phyloP scores from a whole-genome alignment of 2,329 filamentous ascomycete genomes.

The Aspergillus hortae region DNA sequence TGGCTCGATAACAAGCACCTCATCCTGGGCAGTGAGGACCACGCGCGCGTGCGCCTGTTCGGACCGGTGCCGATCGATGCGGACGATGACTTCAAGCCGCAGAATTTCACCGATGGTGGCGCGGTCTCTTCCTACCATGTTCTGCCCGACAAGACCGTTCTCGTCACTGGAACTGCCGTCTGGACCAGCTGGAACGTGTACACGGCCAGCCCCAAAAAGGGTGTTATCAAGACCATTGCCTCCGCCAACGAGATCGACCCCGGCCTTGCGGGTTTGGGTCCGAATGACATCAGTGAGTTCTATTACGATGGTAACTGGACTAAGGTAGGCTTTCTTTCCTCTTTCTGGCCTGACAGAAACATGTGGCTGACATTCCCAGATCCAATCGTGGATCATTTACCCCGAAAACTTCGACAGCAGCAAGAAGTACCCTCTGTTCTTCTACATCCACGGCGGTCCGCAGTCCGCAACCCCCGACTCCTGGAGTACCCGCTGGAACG shows the following conservation, averaged over 20 bases:
- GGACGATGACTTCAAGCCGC: slow-evolving; percentile 28
- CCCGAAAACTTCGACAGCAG: slow-evolving; percentile 59
- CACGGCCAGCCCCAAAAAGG: slow-evolving; percentile 27
- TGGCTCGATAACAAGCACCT: slow-evolving; percentile 59
- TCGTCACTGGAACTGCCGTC: slow-evolving; percentile 32
- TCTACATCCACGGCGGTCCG: slow-evolving; percentile 79
- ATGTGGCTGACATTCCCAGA: slow-evolving; percentile 17
- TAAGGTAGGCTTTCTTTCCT: slow-evolving; percentile 19
- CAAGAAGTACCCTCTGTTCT: slow-evolving; percentile 74
- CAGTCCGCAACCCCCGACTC: slow-evolving; percentile 71
- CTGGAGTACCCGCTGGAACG: slow-evolving; percentile 84
- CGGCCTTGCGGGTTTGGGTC: slow-evolving; percentile 33
- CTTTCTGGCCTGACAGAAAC: background rate
- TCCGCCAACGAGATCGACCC: slow-evolving; percentile 39
- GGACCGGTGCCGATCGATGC: slow-evolving; percentile 30
- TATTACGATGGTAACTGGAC: slow-evolving; percentile 36
- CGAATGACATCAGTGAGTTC: slow-evolving; percentile 35
- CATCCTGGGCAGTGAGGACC: slow-evolving; percentile 70
- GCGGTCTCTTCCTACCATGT: slow-evolving; percentile 26
- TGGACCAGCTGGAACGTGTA: slow-evolving; percentile 37
- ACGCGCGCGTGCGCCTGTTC: slow-evolving; percentile 52
- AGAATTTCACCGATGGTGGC: slow-evolving; percentile 36
- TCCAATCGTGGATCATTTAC: slow-evolving; percentile 40
- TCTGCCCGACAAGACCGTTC: slow-evolving; percentile 27
- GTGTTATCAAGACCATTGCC: slow-evolving; percentile 26